phyloP scores from a whole-genome alignment of 202 grass and related monocot species.

The Cymbopogon flexuosus region DNA sequence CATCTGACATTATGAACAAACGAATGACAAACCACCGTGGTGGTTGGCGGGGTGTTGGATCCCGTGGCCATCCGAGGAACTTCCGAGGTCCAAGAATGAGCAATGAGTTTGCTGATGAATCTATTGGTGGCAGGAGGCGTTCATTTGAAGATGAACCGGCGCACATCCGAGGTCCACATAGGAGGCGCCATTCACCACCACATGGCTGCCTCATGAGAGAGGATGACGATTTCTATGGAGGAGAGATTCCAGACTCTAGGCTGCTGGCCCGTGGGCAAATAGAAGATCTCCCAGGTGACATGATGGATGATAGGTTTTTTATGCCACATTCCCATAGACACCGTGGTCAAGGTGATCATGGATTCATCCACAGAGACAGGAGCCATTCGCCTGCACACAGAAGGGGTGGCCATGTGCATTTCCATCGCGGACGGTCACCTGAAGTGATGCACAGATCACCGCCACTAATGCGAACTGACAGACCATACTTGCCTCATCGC shows the following conservation, averaged over 20 bases:
- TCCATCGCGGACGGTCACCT: slow-evolving; percentile 47
- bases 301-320: slow-evolving; percentile 48
- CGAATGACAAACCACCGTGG: slow-evolving; percentile 30
- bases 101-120: slow-evolving; percentile 30
- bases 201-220: slow-evolving; percentile 39
- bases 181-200: slow-evolving; percentile 31
- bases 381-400: slow-evolving; percentile 59
- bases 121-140: slow-evolving; percentile 25
- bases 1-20: slow-evolving; percentile 33
- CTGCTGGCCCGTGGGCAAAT: slow-evolving; percentile 38
- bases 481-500: slow-evolving; percentile 35
- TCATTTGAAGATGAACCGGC: slow-evolving; percentile 36
- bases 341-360: slow-evolving; percentile 47
- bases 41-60: slow-evolving; percentile 18
- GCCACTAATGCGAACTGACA: slow-evolving; percentile 39
- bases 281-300: slow-evolving; percentile 37
- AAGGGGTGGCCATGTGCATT: slow-evolving; percentile 39
- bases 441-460: slow-evolving; percentile 53
- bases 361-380: slow-evolving; percentile 44
- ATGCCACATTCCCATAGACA: slow-evolving; percentile 31
- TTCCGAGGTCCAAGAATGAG: slow-evolving; percentile 39
- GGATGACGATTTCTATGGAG: slow-evolving; percentile 35
- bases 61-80: slow-evolving; percentile 30
- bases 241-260: slow-evolving; percentile 39
- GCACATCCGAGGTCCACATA: slow-evolving; percentile 26